A percentile compares a stretch with the other conserved stretches of the same genome.
These are phyloP conservation scores for Phoma sp. DNA, from an alignment of 2,329 filamentous ascomycete species.

Conservation along the genomic window DNA sequence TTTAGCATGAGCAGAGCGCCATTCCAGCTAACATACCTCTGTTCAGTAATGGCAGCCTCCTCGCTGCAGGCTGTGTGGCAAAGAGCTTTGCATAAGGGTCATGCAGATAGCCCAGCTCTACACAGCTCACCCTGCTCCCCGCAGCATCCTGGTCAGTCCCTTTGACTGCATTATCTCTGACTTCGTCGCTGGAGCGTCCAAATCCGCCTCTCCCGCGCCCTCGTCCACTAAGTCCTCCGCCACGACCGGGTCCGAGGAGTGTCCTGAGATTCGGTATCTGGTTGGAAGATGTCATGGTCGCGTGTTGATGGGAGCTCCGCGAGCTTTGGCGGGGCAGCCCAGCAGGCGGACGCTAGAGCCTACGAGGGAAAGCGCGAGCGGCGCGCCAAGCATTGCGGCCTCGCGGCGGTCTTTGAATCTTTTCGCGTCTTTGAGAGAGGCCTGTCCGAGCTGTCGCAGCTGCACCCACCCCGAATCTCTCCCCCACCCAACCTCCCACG, in stretches of 20 bases:
- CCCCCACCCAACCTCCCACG: constrained; percentile 11
- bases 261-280: constrained; percentile 81
- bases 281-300: constrained; percentile 67
- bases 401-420: constrained; percentile 27
- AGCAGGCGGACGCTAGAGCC: constrained; percentile 22
- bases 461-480: constrained; percentile 10
- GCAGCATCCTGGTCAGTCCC: constrained; percentile 92
- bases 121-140: constrained; percentile 86
- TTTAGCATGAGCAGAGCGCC: background rate
- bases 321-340: constrained; percentile 42
- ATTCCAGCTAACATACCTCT: constrained; percentile 67
- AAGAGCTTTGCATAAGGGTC: constrained; percentile 81
- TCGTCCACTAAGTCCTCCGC: constrained; percentile 57
- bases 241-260: constrained; percentile 60
- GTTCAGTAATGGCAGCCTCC: constrained; percentile 90
- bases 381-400: constrained; percentile 17
- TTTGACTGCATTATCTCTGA: constrained; percentile 79
- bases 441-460: constrained; percentile 9
- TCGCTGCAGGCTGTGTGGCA: constrained; percentile 62
- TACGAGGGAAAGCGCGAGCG: constrained; percentile 19
- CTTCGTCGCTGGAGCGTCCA: constrained; percentile 37
- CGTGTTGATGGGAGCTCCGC: constrained; percentile 23
- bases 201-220: constrained; percentile 49
- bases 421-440: constrained; percentile 38
- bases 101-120: constrained; percentile 81